Base-by-base conservation (phyloP, 495 filamentous ascomycete species). In the Daldinia concentrica region DNA sequence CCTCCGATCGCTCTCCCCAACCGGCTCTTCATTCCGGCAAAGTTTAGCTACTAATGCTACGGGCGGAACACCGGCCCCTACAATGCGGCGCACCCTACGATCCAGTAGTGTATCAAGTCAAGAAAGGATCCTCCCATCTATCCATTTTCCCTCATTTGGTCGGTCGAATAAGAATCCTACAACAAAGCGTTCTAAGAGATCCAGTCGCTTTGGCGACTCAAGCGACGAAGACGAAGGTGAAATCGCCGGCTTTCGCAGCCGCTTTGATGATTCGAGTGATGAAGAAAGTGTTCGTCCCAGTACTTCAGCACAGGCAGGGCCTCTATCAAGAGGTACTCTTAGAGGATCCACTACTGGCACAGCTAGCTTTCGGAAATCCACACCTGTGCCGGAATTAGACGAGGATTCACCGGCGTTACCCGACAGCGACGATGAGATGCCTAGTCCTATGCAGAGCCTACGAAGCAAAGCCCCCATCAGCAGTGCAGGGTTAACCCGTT, bases 241-340 rank as follows among this genome's bases (percentile, higher is more conserved):
- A n/a, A 71, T 62, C 14, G 54, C 78, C 17, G 72, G 80, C 1
- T 92, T 91, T 74, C 83, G 80, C 37, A 94, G 91, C 74, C 89
- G 92, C 2, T 93, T 93, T 73, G 89, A 87, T n/a, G 91, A 94
- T 66, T 94, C 92, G 1, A 94, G 92, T 74, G 92, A 94, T 69
- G 91, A 92, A 41, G 90, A 91, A 19, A 85, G 65, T 30, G 59
- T 66, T 17, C 60, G 64, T 26, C 77, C 78, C 30, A 64, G 19
- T 17, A 59, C 71, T 19, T 62, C 69, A 24, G 68, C 58, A 14
- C 62, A 66, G 19, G n/a, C 50, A 1, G 34, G 64, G n/a, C 62
- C 62, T 26, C 60, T 66, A 19, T 68, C 60, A 11, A 76, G 48
- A 36, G 68, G 59, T 17, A 67, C 74, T 51, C 66, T 73, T 19